Evolutionary conservation across 164 flowering plant species (phyloP).

Genomic region (Vitis riparia): DNA sequence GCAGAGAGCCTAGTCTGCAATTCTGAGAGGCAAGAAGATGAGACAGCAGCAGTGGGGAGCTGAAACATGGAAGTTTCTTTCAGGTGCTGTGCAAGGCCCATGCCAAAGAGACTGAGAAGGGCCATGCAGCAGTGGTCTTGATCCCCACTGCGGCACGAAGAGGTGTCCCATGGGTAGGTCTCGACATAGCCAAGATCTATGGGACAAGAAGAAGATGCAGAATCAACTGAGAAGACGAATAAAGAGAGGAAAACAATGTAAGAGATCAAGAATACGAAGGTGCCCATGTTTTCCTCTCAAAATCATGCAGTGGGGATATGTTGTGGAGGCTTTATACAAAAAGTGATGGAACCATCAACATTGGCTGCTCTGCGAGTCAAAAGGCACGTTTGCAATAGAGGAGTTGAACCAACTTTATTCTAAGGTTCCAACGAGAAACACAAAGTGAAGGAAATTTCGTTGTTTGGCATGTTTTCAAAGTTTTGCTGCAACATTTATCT

Average conservation of each 20-base stretch:
- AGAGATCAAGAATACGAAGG: too few relatives aligned
- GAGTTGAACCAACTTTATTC: too few relatives aligned
- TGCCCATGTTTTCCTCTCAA: too few relatives aligned
- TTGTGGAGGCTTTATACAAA: not conserved
- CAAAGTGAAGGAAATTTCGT: too few relatives aligned
- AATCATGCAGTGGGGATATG: too few relatives aligned
- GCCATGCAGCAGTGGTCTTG: constrained; percentile 33
- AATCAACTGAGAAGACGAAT: not conserved
- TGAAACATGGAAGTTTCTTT: constrained; percentile 36
- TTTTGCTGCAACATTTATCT: too few relatives aligned
- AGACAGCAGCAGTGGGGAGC: constrained; percentile 22
- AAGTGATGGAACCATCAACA: too few relatives aligned
- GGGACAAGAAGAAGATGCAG: constrained; percentile 41
- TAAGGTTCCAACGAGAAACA: too few relatives aligned
- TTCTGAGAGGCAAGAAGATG: constrained; percentile 32
- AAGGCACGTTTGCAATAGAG: too few relatives aligned
- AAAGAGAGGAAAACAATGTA: not conserved
- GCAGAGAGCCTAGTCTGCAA: constrained; percentile 22
- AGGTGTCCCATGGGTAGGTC: constrained; percentile 49
- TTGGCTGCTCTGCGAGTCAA: too few relatives aligned
- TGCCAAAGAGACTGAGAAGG: constrained; percentile 39
- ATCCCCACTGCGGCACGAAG: constrained; percentile 22
- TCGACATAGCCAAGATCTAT: constrained; percentile 44
- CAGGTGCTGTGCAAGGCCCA: constrained; percentile 40
- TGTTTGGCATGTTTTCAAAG: too few relatives aligned